phyloP scores from a whole-genome alignment of 2,329 filamentous ascomycete species.

The Aspergillus sp. region DNA sequence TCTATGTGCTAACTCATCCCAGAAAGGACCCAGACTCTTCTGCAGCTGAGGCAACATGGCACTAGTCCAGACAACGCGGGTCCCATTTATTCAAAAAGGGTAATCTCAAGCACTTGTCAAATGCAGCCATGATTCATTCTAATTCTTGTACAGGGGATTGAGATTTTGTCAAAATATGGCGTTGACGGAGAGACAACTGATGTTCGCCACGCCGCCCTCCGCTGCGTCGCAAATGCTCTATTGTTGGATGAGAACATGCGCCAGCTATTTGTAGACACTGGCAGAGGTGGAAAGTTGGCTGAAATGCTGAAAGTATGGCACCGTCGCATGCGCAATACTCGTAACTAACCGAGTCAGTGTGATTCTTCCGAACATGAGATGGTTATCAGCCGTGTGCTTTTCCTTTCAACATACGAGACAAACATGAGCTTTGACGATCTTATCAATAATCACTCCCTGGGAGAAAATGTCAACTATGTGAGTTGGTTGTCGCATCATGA shows the following conservation, averaged over 20 bases:
- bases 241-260: constrained; percentile 67
- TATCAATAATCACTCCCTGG: constrained; percentile 65
- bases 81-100: constrained; percentile 80
- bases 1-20: background rate
- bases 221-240: constrained; percentile 83
- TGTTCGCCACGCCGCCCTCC: constrained; percentile 72
- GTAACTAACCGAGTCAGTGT: constrained; percentile 41
- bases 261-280: constrained; percentile 71
- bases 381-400: constrained; percentile 73
- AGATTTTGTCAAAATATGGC: constrained; percentile 69
- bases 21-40: constrained; percentile 46
- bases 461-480: constrained; percentile 63
- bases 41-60: constrained; percentile 74
- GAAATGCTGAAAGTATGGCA: constrained; percentile 60
- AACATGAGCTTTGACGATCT: constrained; percentile 65
- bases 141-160: constrained; percentile 63
- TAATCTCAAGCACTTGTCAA: constrained; percentile 29
- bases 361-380: constrained; percentile 84
- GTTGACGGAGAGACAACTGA: constrained; percentile 65
- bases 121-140: background rate
- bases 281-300: constrained; percentile 66
- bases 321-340: background rate
- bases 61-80: constrained; percentile 70
- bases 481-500: background rate
- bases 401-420: constrained; percentile 76